These are phyloP conservation scores for Psilocybe azurescens DNA, from an alignment of 768 basidiomycete species.

Conservation along the genomic window DNA sequence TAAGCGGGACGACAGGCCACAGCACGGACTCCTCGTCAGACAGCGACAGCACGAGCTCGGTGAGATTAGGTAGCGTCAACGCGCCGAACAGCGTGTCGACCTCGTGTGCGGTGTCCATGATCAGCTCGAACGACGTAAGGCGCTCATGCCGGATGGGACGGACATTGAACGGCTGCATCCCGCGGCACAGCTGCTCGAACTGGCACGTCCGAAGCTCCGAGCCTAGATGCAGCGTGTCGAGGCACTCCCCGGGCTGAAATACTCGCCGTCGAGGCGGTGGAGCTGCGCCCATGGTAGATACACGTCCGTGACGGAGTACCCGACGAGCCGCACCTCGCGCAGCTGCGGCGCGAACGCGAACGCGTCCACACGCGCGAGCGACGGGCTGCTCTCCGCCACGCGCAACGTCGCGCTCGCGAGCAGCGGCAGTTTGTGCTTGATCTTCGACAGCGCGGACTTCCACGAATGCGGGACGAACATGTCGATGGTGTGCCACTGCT, in stretches of 20 bases:
- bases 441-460: slow-evolving; percentile 13
- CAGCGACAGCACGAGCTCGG: slow-evolving; percentile 23
- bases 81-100: slow-evolving; percentile 18
- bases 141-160: slow-evolving; percentile 17
- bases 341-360: slow-evolving; percentile 23
- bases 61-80: slow-evolving; percentile 22
- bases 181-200: slow-evolving; percentile 23
- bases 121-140: slow-evolving; percentile 23
- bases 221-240: slow-evolving; percentile 23
- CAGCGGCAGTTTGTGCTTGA: slow-evolving; percentile 19
- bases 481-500: slow-evolving; percentile 26
- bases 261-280: slow-evolving; percentile 21
- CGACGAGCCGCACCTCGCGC: slow-evolving; percentile 22
- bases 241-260: slow-evolving; percentile 22
- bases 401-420: slow-evolving; percentile 24
- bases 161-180: slow-evolving; percentile 11
- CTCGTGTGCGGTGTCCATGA: slow-evolving; percentile 19
- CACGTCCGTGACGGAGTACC: slow-evolving; percentile 23
- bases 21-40: slow-evolving; percentile 20
- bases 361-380: slow-evolving; percentile 16
- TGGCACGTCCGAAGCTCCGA: slow-evolving; percentile 17
- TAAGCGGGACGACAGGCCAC: slow-evolving; percentile 15
- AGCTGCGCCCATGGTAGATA: slow-evolving; percentile 25
- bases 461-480: slow-evolving; percentile 25
- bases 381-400: slow-evolving; percentile 20